Evolutionary conservation across 208 protist species (phyloP).

Genomic region (Leishmania turanica): DNA sequence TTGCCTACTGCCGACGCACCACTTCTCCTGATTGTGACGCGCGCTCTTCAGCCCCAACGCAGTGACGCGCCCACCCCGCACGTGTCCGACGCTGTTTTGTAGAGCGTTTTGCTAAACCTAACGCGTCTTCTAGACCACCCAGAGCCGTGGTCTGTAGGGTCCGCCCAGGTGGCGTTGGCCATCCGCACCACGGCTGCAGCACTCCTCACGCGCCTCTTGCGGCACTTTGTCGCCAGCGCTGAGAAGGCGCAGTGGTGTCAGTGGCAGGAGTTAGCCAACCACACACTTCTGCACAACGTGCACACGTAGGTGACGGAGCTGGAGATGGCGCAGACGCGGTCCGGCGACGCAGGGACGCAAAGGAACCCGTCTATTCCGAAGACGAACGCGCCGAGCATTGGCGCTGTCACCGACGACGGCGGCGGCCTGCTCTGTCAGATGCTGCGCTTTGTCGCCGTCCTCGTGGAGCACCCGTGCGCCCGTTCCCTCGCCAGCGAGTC

Average conservation of each 20-base stretch:
- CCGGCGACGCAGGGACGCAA: neutral
- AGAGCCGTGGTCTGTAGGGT: conserved; percentile 21
- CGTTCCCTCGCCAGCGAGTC: conserved; percentile 23
- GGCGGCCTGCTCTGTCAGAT: conserved; percentile 13
- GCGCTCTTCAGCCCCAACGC: conserved; percentile 9
- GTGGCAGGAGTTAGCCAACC: conserved; percentile 23
- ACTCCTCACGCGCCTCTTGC: conserved; percentile 20
- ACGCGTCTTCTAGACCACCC: conserved; percentile 25
- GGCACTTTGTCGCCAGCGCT: conserved; percentile 11
- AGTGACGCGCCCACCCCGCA: conserved; percentile 1
- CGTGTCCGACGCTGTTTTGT: neutral
- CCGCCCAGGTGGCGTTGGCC: conserved; percentile 1
- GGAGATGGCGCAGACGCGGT: conserved; percentile 14
- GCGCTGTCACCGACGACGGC: neutral
- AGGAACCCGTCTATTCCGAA: neutral
- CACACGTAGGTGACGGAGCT: conserved; percentile 17
- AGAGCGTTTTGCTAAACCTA: conserved; percentile 7
- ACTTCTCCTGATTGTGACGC: conserved; percentile 13
- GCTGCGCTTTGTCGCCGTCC: conserved; percentile 23
- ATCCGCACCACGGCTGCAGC: conserved; percentile 17
- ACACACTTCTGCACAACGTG: conserved; percentile 24
- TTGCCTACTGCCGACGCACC: conserved; percentile 12
- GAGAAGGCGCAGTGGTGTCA: conserved; percentile 30
- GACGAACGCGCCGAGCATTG: neutral
- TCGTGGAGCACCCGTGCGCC: conserved; percentile 35